Evolutionary conservation across 352 stramenopile species (phyloP).

Genomic region (Phytopythium cucurbitacearum): DNA sequence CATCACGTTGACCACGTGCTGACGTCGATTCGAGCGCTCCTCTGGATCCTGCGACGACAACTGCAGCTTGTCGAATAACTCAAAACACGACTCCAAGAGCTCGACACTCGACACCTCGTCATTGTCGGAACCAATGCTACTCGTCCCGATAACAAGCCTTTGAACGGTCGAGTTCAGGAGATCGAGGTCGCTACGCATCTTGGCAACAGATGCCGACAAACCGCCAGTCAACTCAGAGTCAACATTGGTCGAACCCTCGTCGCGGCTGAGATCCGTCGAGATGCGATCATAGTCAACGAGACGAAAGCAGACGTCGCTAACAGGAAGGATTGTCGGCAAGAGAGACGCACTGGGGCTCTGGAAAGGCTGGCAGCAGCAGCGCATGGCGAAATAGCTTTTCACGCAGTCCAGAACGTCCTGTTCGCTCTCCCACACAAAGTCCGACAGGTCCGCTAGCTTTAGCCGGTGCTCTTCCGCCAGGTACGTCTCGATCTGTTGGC

Average conservation of each 20-base stretch:
- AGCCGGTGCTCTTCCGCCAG: slow-evolving; percentile 38
- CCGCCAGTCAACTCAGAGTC: too few species aligned
- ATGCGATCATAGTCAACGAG: slow-evolving; percentile 27
- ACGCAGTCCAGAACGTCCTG: slow-evolving; percentile 30
- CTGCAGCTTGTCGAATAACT: slow-evolving; percentile 1
- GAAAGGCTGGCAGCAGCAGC: slow-evolving; percentile 11
- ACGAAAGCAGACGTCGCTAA: slow-evolving; percentile 15
- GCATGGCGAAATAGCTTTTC: slow-evolving; percentile 29
- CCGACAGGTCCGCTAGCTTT: slow-evolving; percentile 12
- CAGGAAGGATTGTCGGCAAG: slow-evolving; percentile 5
- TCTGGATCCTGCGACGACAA: neutral
- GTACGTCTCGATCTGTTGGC: slow-evolving; percentile 48
- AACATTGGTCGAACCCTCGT: neutral
- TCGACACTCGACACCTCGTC: too few species aligned
- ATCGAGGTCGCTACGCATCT: neutral
- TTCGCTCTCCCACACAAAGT: slow-evolving; percentile 24
- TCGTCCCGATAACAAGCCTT: neutral
- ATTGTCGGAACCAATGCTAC: neutral
- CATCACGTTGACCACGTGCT: slow-evolving; percentile 12
- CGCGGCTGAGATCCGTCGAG: neutral
- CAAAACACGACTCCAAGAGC: neutral
- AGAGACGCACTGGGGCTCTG: too few species aligned
- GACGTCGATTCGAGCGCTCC: slow-evolving; percentile 4
- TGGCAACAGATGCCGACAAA: neutral
- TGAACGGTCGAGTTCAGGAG: neutral